Conservation (phyloP, 306 rosid species). For the Lablab purpureus region DNA sequence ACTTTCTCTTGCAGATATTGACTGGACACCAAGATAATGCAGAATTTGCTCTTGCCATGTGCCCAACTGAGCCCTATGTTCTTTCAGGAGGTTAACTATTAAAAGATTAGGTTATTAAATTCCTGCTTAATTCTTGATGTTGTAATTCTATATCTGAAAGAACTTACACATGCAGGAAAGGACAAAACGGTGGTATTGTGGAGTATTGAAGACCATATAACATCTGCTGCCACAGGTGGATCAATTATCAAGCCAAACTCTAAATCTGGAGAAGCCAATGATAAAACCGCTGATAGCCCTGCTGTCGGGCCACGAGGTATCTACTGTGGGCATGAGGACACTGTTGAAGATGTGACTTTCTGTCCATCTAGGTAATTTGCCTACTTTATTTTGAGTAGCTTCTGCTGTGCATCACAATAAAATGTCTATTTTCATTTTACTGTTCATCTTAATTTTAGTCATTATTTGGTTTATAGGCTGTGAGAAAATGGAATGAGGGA, state of each 20-base stretch:
- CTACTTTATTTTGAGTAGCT: neutral
- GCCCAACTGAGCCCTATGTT: slow-evolving; percentile 97
- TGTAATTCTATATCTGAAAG: slow-evolving; percentile 30
- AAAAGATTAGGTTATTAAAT: slow-evolving; percentile 19
- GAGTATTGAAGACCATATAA: slow-evolving; percentile 97
- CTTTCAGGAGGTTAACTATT: slow-evolving; percentile 87
- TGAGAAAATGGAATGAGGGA: neutral
- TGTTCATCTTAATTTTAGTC: neutral
- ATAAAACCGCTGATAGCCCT: slow-evolving; percentile 79
- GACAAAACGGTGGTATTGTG: slow-evolving; percentile 95
- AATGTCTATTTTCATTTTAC: slow-evolving; percentile 25
- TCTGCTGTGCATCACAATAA: neutral
- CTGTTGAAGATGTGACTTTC: slow-evolving; percentile 98
- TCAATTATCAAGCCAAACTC: slow-evolving; percentile 72
- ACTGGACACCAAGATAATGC: slow-evolving; percentile 99
- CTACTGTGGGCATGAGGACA: slow-evolving; percentile 91
- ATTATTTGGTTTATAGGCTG: neutral
- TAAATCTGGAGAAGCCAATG: slow-evolving; percentile 80
- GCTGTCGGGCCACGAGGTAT: slow-evolving; percentile 94
- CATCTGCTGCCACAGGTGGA: slow-evolving; percentile 78
- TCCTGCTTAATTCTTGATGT: slow-evolving; percentile 5
- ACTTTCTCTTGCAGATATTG: slow-evolving; percentile 64
- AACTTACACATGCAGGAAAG: slow-evolving; percentile 69
- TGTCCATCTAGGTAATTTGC: slow-evolving; percentile 90
- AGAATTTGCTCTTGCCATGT: slow-evolving; percentile 99